These are phyloP conservation scores for Daldinia decipiens DNA, from an alignment of 495 filamentous ascomycete genomes.

Conservation along the genomic window DNA sequence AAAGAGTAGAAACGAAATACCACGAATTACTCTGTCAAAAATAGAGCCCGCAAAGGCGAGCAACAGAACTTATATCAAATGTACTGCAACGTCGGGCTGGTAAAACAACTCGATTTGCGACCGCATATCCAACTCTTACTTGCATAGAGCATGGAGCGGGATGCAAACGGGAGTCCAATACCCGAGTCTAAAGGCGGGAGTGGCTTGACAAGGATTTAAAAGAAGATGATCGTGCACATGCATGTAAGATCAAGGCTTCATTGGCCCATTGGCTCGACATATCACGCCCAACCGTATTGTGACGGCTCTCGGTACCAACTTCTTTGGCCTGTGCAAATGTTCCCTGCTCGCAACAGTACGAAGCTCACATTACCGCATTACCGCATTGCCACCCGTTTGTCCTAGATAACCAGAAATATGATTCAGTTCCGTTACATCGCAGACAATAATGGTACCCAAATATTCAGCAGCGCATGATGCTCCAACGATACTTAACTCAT, in stretches of 20 bases:
- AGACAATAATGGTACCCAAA: background rate
- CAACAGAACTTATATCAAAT: background rate
- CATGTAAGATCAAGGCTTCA: background rate
- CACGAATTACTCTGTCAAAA: background rate
- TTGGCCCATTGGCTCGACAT: background rate
- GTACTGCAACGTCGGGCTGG: background rate
- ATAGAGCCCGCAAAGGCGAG: background rate
- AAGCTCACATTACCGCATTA: background rate
- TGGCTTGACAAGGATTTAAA: background rate
- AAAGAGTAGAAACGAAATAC: background rate
- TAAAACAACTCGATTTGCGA: background rate
- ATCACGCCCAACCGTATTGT: background rate
- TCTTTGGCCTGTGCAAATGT: background rate
- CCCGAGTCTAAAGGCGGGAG: background rate
- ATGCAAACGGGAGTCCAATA: background rate
- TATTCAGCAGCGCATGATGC: background rate
- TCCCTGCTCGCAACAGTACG: background rate
- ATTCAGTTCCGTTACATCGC: background rate
- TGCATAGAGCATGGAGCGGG: background rate
- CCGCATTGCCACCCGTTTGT: background rate
- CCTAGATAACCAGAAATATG: background rate
- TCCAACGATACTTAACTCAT: background rate
- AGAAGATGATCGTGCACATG: background rate
- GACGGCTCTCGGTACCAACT: background rate
- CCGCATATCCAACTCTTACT: background rate